These are phyloP conservation scores for Neurospora sp. DNA, from an alignment of 2,329 filamentous ascomycete genomes.

Conservation along the genomic window DNA sequence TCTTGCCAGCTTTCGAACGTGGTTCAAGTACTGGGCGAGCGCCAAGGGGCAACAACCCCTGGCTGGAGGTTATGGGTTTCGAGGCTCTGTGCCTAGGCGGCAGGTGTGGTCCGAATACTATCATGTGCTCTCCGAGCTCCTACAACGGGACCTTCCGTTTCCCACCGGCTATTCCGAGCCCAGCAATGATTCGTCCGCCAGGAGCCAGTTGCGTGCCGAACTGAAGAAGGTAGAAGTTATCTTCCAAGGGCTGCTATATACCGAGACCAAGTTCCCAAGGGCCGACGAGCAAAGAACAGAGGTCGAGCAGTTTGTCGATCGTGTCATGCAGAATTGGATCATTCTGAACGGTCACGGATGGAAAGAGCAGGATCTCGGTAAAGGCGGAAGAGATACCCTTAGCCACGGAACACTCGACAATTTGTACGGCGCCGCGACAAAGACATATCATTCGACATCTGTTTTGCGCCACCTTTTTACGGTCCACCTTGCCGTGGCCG, in stretches of 20 bases:
- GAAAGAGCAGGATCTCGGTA: slow-evolving; percentile 70
- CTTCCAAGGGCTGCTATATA: slow-evolving; percentile 70
- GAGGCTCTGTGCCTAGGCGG: slow-evolving; percentile 50
- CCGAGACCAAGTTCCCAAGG: slow-evolving; percentile 73
- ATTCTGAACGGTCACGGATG: slow-evolving; percentile 71
- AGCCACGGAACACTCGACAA: slow-evolving; percentile 74
- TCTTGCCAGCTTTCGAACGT: slow-evolving; percentile 51
- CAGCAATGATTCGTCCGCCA: slow-evolving; percentile 42
- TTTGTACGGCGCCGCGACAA: slow-evolving; percentile 80
- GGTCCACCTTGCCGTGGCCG: slow-evolving; percentile 76
- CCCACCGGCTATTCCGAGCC: slow-evolving; percentile 36
- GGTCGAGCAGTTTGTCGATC: slow-evolving; percentile 71
- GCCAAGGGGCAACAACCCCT: slow-evolving; percentile 30
- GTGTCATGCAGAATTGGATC: slow-evolving; percentile 77
- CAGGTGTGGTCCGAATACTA: slow-evolving; percentile 84
- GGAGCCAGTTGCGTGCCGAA: slow-evolving; percentile 61
- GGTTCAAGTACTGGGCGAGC: slow-evolving; percentile 59
- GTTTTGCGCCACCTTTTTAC: slow-evolving; percentile 80
- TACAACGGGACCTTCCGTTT: slow-evolving; percentile 57
- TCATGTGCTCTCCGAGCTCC: slow-evolving; percentile 61
- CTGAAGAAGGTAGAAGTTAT: slow-evolving; percentile 67
- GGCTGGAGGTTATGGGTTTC: slow-evolving; percentile 46
- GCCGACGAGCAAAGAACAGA: slow-evolving; percentile 70
- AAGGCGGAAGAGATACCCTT: slow-evolving; percentile 66
- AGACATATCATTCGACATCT: slow-evolving; percentile 89